These are phyloP conservation scores for Pseudodiploospora longispora DNA, from an alignment of 2,329 filamentous ascomycete genomes.

Conservation along the genomic window DNA sequence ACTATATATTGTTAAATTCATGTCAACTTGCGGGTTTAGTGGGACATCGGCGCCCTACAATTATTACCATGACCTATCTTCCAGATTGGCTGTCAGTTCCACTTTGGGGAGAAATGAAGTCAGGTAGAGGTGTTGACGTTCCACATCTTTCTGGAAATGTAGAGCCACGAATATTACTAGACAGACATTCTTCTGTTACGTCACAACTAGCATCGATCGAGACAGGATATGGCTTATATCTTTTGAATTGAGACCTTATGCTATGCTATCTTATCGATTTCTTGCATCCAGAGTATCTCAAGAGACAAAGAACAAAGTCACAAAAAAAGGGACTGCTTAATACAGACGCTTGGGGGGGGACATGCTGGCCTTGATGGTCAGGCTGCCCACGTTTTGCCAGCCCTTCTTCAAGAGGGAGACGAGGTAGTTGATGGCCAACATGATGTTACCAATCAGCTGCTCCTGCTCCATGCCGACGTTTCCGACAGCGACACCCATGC, in stretches of 20 bases:
- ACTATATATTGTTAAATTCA: too few species aligned
- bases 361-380: constrained; percentile 99
- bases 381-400: constrained; percentile 99
- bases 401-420: constrained; percentile 99
- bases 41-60: too few species aligned
- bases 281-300: background rate
- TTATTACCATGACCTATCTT: too few species aligned
- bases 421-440: constrained; percentile 99
- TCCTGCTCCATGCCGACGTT: constrained; percentile 97
- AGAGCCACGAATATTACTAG: too few species aligned
- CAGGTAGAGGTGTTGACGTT: too few species aligned
- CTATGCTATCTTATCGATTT: constrained; percentile 3
- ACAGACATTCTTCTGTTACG: too few species aligned
- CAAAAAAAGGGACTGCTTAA: constrained; percentile 44
- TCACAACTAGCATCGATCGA: background rate
- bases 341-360: constrained; percentile 96
- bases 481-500: constrained; percentile 98
- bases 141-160: too few species aligned
- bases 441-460: constrained; percentile 96
- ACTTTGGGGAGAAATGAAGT: too few species aligned
- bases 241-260: constrained; percentile 8
- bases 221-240: constrained; percentile 1
- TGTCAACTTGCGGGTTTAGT: too few species aligned
- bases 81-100: too few species aligned
- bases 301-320: constrained; percentile 11